Percentiles rank a stretch among this genome's conserved stretches.
Evolutionary conservation across 1,284 basidiomycete species (phyloP).

Genomic region (Termitomyces sp.): DNA sequence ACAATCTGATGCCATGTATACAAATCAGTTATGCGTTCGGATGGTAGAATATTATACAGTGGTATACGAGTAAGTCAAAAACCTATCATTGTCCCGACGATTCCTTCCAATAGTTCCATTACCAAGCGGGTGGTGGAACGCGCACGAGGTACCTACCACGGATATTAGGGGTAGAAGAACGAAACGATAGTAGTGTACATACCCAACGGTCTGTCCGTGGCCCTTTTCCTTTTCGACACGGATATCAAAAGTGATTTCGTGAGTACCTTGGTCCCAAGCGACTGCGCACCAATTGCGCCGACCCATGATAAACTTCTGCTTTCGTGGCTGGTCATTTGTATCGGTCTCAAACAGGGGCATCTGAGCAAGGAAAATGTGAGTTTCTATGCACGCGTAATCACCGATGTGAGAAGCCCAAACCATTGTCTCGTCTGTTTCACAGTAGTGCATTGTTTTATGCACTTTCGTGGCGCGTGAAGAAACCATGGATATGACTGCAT

Average conservation of each 20-base stretch:
- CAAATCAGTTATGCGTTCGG: background rate
- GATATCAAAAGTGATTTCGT: constrained; percentile 82
- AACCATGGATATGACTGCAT: constrained; percentile 77
- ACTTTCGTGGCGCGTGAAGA: constrained; percentile 75
- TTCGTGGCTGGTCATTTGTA: constrained; percentile 65
- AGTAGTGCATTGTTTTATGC: constrained; percentile 77
- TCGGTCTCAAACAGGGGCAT: constrained; percentile 77
- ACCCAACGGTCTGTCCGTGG: constrained; percentile 72
- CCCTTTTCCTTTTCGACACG: constrained; percentile 85
- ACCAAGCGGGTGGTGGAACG: constrained; percentile 50
- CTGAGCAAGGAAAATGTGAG: constrained; percentile 32
- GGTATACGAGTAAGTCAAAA: background rate
- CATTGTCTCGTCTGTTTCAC: constrained; percentile 83
- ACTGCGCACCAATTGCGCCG: constrained; percentile 89
- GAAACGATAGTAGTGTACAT: constrained; percentile 14
- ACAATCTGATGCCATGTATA: background rate
- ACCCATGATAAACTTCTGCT: constrained; percentile 81
- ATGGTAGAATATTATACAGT: background rate
- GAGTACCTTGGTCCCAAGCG: constrained; percentile 52
- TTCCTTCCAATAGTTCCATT: background rate
- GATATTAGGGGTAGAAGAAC: constrained; percentile 5
- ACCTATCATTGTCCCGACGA: background rate
- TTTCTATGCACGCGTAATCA: background rate
- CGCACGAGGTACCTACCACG: constrained; percentile 42
- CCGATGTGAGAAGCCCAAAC: constrained; percentile 32